These are phyloP conservation scores for Trametes villosa DNA, from an alignment of 768 basidiomycete genomes.

Conservation along the genomic window DNA sequence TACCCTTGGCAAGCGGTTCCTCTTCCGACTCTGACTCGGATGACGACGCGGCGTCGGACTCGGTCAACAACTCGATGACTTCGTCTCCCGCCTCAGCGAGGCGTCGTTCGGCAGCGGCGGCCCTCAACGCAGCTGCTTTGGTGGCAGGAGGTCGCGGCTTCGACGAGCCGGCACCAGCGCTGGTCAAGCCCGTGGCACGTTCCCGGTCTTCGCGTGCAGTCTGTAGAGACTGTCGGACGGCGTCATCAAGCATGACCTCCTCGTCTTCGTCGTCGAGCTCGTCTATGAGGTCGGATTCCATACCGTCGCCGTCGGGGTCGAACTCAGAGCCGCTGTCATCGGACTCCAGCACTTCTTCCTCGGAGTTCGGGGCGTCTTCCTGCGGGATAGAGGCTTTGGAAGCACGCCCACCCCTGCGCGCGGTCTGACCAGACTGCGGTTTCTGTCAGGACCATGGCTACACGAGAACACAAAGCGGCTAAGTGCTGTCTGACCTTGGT, in stretches of 20 bases:
- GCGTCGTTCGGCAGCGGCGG: constrained; percentile 61
- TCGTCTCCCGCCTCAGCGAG: constrained; percentile 36
- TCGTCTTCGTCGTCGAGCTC: constrained; percentile 30
- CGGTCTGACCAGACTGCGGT: not conserved
- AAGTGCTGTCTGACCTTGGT: constrained; percentile 21
- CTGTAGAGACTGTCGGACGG: constrained; percentile 56
- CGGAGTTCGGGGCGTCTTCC: constrained; percentile 8
- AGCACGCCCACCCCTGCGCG: constrained; percentile 11
- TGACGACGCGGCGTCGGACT: not conserved
- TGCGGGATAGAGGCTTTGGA: constrained; percentile 1
- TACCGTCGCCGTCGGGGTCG: constrained; percentile 41
- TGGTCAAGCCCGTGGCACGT: constrained; percentile 39
- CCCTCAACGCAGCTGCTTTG: constrained; percentile 46
- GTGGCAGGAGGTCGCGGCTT: constrained; percentile 37
- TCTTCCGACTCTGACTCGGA: constrained; percentile 34
- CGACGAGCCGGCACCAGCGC: constrained; percentile 38
- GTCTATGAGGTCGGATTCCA: constrained; percentile 10
- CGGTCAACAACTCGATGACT: constrained; percentile 12
- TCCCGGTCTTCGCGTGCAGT: constrained; percentile 35
- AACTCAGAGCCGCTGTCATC: constrained; percentile 68
- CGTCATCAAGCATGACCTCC: constrained; percentile 56
- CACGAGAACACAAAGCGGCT: not conserved
- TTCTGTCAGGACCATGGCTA: constrained; percentile 1
- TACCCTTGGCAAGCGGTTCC: constrained; percentile 33
- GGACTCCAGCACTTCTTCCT: constrained; percentile 49